A percentile compares a stretch with the other conserved stretches of the same genome.
Evolutionary conservation across 1,284 basidiomycete genomes (phyloP).

Genomic region (Ganoderma resinaceum): DNA sequence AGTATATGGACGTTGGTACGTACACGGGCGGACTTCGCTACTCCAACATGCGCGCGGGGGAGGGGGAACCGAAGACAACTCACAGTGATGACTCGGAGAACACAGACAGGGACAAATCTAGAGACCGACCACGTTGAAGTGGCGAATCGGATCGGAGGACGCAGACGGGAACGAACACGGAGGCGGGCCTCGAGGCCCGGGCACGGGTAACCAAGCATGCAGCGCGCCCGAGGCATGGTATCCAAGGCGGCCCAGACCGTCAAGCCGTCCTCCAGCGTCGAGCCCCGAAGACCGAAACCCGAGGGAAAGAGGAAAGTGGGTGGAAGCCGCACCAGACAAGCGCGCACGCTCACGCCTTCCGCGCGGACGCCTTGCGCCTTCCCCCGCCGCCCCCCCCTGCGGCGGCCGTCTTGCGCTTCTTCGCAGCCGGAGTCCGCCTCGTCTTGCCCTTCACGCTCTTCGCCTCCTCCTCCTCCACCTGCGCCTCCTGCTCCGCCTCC

Average conservation of each 20-base stretch:
- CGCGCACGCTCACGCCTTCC: slow-evolving; percentile 11
- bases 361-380: slow-evolving; percentile 14
- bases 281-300: background rate
- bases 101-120: background rate
- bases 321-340: too few species aligned
- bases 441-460: background rate
- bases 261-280: background rate
- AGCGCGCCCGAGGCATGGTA: background rate
- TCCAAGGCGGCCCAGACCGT: background rate
- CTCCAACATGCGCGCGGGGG: background rate
- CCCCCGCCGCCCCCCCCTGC: slow-evolving; percentile 7
- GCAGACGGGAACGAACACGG: background rate
- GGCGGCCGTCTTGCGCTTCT: slow-evolving; percentile 15
- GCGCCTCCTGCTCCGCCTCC: background rate
- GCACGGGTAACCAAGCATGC: background rate
- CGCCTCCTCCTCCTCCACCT: background rate
- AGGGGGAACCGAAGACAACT: too few species aligned
- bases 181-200: background rate
- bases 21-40: background rate
- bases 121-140: background rate
- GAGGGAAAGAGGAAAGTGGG: too few species aligned
- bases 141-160: background rate
- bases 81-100: too few species aligned
- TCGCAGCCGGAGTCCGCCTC: slow-evolving; percentile 7
- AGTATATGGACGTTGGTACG: background rate